Evolutionary conservation across 2,329 filamentous ascomycete genomes (phyloP), one percentile per base, ranked within the genome.

Genomic region (Torrubiellomyces zombiae): DNA sequence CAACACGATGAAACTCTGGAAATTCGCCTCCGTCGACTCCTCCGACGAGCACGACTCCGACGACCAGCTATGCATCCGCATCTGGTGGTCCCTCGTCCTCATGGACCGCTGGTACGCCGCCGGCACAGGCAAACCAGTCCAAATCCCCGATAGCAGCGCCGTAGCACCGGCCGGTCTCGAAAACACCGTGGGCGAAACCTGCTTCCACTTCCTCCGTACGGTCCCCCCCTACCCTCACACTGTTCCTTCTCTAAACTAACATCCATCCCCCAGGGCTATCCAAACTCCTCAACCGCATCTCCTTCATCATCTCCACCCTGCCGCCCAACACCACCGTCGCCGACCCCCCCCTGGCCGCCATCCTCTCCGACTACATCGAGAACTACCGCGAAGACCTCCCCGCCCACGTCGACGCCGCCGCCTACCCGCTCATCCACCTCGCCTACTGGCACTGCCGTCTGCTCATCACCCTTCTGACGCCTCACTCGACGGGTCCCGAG

Each of bases 21-120:
- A 42, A 26, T 40, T 44, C 15, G 39, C 39, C 6, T 36, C 38
- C 0, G 72, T 56, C 22, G 56, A 58, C 26, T 45, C 50, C 4
- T 57, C 63, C 5, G 44, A 53, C 7, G 66, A 74, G 26, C 40
- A 53, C 3, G 70, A 79, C 40, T 64, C 63, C 12, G 67, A 74
- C 21, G 67, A 72, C 24, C 66, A 67, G 11, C 51, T 80, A 4
- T 62, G 63, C 2, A 55, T 72, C 25, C 63, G 73, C 21, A 63
- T 74, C 11, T 82, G 76, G 76, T 80, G 73, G 70, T 67, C 69
- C 9, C 51, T 82, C 17, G 63, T 80, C 22, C 60, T 76, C 33
- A 62, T 82, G 33, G 76, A 82, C 39, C 64, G 75, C 10, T 82
- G 74, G 73, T 69, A 79, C 41, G 71, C 76, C 4, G 62, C 70